Base-by-base conservation (phyloP, 2,329 filamentous ascomycete species). In the Didymella glomerata region DNA sequence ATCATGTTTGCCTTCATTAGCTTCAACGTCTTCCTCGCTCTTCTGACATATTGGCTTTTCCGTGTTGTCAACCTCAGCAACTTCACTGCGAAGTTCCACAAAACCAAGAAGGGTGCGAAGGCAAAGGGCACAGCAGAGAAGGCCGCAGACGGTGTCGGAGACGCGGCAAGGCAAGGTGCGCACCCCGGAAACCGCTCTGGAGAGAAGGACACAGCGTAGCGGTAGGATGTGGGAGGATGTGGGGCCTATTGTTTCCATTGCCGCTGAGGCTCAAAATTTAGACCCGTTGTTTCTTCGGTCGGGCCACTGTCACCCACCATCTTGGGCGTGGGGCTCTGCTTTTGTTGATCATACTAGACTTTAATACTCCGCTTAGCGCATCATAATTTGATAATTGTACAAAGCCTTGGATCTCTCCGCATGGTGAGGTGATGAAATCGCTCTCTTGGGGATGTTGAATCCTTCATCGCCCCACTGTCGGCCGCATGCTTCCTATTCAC, bases 1-100 rank as follows among this genome's bases (percentile, higher is more conserved):
- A 80, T 92, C 40, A 78, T 91, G 68, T 91, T 87, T 84, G 86
- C 80, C 0, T 92, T 84, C 66, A 83, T 91, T 38, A 60, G 77
- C 0, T 89, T 91, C 74, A 90, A 91, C 66, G 82, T 90, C 38
- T 75, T 76, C 38, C 77, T 82, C 2, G 87, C 88, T 0, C 78
- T 90, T 2, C 62, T 81, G 11, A 75, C 88, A 1, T 92, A 92
- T 75, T 92, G 68, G 51, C 22, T 70, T 1, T 74, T 76, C 60
- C 60, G 75, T 9, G 73, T 76, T 14, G 65, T 66, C 34, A 72
- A 74, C n/a, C 41, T 69, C 9, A 61, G 56, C 28, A 55, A 38
- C 10, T 25, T 69, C 8, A 67, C 53, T 22, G 51, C 28, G 0
- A 62, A 57, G 38, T 60, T 60, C 27, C 56, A 64, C 24, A 70